These are phyloP conservation scores for Rhamnella rubrinervis DNA, from an alignment of 331 rosid genomes.

Conservation along the genomic window DNA sequence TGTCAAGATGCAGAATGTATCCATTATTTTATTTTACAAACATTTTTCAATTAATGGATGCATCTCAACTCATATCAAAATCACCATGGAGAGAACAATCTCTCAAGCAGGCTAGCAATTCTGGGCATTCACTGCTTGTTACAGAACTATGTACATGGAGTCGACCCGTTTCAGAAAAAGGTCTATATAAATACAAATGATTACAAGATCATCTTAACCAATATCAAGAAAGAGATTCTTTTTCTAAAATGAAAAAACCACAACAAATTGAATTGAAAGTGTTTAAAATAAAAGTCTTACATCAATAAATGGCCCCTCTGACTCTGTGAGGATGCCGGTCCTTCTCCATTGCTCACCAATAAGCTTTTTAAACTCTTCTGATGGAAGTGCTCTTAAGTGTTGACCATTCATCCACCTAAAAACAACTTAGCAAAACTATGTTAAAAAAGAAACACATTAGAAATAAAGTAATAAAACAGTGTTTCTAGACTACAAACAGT, in stretches of 20 bases:
- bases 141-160: background rate
- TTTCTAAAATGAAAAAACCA: background rate
- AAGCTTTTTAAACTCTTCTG: constrained; percentile 61
- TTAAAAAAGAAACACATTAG: background rate
- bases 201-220: background rate
- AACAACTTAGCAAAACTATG: constrained; percentile 9
- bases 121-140: background rate
- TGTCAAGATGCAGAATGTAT: background rate
- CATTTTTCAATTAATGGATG: background rate
- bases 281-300: constrained; percentile 43
- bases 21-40: background rate
- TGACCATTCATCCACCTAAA: constrained; percentile 99
- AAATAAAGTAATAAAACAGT: constrained; percentile 3
- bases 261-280: background rate
- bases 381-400: constrained; percentile 70
- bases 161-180: background rate
- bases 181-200: constrained; percentile 13
- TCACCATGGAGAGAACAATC: background rate
- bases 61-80: background rate
- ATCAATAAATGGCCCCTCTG: constrained; percentile 66
- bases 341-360: constrained; percentile 74
- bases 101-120: background rate
- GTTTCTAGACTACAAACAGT: background rate
- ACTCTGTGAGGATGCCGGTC: constrained; percentile 54
- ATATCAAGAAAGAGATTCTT: background rate